Percentiles rank a stretch among this genome's conserved stretches.
phyloP scores from a whole-genome alignment of 345 rosid species.

The Eucalyptus sideroxylon region DNA sequence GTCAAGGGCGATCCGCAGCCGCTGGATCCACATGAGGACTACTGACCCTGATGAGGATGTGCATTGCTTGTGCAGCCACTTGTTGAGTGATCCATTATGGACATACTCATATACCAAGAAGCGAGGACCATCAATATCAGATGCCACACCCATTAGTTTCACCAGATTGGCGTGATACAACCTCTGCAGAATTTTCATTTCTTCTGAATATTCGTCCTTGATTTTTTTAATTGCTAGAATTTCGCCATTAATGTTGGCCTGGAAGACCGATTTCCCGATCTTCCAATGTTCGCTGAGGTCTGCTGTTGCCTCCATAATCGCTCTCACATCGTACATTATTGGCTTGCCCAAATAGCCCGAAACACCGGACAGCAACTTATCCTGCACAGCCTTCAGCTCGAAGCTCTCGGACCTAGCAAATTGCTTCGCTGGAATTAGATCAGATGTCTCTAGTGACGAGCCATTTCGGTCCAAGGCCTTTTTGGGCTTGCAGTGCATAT shows the following conservation, averaged over 20 bases:
- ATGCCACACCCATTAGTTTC: constrained; percentile 38
- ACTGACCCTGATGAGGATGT: not conserved
- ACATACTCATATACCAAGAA: constrained; percentile 57
- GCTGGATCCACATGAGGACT: constrained; percentile 34
- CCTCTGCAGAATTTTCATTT: constrained; percentile 40
- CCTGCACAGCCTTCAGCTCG: constrained; percentile 21
- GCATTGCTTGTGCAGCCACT: constrained; percentile 27
- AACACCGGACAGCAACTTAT: constrained; percentile 40
- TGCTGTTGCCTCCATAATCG: constrained; percentile 35
- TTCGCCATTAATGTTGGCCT: constrained; percentile 29
- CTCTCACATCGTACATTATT: constrained; percentile 20
- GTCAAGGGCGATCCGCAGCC: constrained; percentile 40
- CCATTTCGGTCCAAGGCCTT: constrained; percentile 8
- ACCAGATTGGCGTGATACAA: constrained; percentile 60
- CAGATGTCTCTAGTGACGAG: constrained; percentile 21
- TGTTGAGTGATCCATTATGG: constrained; percentile 43
- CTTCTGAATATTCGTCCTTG: constrained; percentile 27
- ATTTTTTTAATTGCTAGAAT: constrained; percentile 35
- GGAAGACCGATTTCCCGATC: constrained; percentile 41
- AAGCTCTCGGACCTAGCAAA: constrained; percentile 1
- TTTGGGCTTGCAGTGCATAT: not conserved
- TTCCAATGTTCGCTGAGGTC: constrained; percentile 20
- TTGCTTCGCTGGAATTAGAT: constrained; percentile 19
- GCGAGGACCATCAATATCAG: constrained; percentile 12
- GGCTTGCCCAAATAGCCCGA: constrained; percentile 42